Base-by-base conservation (phyloP, 148 eudicot genomes). In the Persicaria maculosa region DNA sequence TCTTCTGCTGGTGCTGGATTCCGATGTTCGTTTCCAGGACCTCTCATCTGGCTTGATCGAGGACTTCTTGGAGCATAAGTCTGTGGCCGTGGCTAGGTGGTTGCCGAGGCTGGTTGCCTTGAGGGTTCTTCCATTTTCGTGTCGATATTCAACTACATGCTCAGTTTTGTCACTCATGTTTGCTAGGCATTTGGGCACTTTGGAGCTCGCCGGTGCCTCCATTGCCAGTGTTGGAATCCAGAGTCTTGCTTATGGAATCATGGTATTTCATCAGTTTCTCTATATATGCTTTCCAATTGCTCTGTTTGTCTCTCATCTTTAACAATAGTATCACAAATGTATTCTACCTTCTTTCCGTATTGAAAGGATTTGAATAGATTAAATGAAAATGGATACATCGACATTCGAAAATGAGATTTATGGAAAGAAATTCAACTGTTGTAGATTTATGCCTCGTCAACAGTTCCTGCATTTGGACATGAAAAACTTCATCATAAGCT, bases 401-500 rank as follows among this genome's bases (percentile, higher is more conserved):
- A 22, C 25, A 22, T 22, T 22, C 25, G 25, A 22, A 0, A 22
- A 22, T 22, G 25, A 22, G 25, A 62, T 91, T 92, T 76, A 88
- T 86, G 0, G 91, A 79, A 80, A 94, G 98, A 80, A 92, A 94
- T 73, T 90, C 97, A 65, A 96, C 96, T 17, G 92, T 93, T n/a
- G 98, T 94, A 71, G 98, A 94, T 83, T 94, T 94, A 80, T 94
- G 98, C 83, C 98, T 87, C 9, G 97, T 94, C 89, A 90, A 75
- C 72, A 92, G 92, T 86, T 94, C 98, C 98, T 94, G 93, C 82
- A 92, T n/a, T 46, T n/a, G 14, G 3, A 48, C 55, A 48, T 19
- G 44, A 48, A 71, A 14, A 47, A 40, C 2, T 9, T 47, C 54
- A 22, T 22, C 25, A 22, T 22, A 22, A 22, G 25, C 25, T 22